Conservation (phyloP, 177 flowering plant species). For the Telopea speciosissima region DNA sequence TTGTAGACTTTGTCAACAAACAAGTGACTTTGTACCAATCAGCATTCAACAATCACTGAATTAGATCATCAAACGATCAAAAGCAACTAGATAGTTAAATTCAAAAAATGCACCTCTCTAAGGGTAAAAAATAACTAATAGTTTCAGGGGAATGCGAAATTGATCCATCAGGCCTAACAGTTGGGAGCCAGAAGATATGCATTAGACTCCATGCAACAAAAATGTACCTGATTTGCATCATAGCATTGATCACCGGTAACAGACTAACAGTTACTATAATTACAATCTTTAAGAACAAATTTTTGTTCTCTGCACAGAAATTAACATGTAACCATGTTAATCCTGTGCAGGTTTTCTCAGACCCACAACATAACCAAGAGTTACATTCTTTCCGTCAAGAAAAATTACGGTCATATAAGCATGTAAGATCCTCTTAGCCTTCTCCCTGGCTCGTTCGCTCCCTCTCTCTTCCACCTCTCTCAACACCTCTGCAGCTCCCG, state of each 20-base stretch:
- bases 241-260: not conserved
- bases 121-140: too few species aligned
- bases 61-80: not conserved
- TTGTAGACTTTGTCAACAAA: not conserved
- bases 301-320: too few species aligned
- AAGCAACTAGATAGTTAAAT: not conserved
- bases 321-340: too few species aligned
- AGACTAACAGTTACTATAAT: too few species aligned
- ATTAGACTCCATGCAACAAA: not conserved
- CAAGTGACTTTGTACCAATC: not conserved
- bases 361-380: too few species aligned
- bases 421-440: conserved; percentile 63
- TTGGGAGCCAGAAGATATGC: not conserved
- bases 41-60: not conserved
- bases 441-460: conserved; percentile 66
- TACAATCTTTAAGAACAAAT: too few species aligned
- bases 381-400: too few species aligned
- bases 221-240: not conserved
- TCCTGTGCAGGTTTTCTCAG: too few species aligned
- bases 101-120: not conserved
- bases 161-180: not conserved
- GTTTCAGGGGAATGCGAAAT: not conserved
- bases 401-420: too few species aligned
- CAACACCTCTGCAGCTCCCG: conserved; percentile 70
- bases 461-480: conserved; percentile 63